phyloP scores from a whole-genome alignment of 2,329 filamentous ascomycete genomes.

The Trichoderma koningiopsis region DNA sequence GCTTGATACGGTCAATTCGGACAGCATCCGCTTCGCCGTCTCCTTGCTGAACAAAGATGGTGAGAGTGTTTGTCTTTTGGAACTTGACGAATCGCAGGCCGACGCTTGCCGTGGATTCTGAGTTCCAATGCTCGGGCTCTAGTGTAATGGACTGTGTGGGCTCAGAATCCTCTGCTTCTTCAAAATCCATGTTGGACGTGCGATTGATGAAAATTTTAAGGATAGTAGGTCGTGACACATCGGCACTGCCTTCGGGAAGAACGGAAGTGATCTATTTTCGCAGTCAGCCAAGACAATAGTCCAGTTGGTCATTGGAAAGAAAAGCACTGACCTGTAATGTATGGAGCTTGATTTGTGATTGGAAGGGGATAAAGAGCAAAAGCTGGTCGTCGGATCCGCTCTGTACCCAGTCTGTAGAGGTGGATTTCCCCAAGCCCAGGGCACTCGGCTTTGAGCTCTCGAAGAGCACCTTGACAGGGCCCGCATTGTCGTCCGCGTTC shows the following conservation, averaged over 20 bases:
- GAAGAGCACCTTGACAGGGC: constrained; percentile 73
- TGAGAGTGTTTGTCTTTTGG: constrained; percentile 85
- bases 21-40: constrained; percentile 83
- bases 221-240: constrained; percentile 76
- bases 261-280: constrained; percentile 76
- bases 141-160: constrained; percentile 81
- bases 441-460: constrained; percentile 66
- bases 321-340: constrained; percentile 61
- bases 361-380: constrained; percentile 89
- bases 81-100: constrained; percentile 92
- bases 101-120: constrained; percentile 71
- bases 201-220: constrained; percentile 87
- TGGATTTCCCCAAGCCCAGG: constrained; percentile 58
- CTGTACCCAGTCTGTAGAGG: constrained; percentile 80
- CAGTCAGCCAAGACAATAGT: neutral
- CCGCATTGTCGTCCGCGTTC: constrained; percentile 79
- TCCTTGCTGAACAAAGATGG: constrained; percentile 86
- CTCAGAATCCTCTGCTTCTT: constrained; percentile 85
- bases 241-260: constrained; percentile 69
- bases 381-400: constrained; percentile 97
- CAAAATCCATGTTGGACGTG: constrained; percentile 88
- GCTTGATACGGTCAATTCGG: constrained; percentile 73
- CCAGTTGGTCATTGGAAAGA: neutral
- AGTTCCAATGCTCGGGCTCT: constrained; percentile 76
- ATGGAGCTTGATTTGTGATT: constrained; percentile 85